Evolutionary conservation across 352 stramenopile genomes (phyloP).

Genomic region (Phytopythium vexans): DNA sequence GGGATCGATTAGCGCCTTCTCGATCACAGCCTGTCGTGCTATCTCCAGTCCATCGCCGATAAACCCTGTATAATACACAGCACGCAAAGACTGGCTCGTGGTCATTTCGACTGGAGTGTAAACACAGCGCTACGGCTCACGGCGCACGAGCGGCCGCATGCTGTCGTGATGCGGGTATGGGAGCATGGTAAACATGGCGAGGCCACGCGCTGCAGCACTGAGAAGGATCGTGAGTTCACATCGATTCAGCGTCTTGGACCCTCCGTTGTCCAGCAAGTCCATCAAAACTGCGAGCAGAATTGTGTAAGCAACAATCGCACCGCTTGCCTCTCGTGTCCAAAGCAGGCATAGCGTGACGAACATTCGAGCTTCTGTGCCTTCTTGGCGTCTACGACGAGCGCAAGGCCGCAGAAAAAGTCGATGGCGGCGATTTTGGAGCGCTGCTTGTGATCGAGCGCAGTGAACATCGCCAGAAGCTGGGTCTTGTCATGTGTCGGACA

Average conservation of each 20-base stretch:
- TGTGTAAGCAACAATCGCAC: background rate
- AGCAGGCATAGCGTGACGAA: conserved; percentile 9
- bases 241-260: conserved; percentile 49
- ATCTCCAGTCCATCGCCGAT: conserved; percentile 44
- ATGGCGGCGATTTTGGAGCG: conserved; percentile 29
- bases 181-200: conserved; percentile 52
- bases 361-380: conserved; percentile 67
- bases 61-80: conserved; percentile 22
- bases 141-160: conserved; percentile 40
- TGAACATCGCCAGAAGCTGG: conserved; percentile 43
- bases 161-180: conserved; percentile 22
- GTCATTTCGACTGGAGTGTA: background rate
- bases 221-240: conserved; percentile 64
- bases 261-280: conserved; percentile 59
- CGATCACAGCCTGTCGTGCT: conserved; percentile 31
- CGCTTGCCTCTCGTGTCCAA: background rate
- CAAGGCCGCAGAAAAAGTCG: conserved; percentile 64
- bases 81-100: background rate
- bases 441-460: conserved; percentile 24
- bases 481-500: conserved; percentile 30
- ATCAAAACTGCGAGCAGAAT: conserved; percentile 40
- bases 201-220: conserved; percentile 32
- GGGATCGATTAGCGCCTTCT: conserved; percentile 58
- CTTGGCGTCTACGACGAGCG: conserved; percentile 56
- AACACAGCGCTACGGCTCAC: conserved; percentile 16